Conservation (phyloP, 768 basidiomycete species). For the Tricholoma sp. region DNA sequence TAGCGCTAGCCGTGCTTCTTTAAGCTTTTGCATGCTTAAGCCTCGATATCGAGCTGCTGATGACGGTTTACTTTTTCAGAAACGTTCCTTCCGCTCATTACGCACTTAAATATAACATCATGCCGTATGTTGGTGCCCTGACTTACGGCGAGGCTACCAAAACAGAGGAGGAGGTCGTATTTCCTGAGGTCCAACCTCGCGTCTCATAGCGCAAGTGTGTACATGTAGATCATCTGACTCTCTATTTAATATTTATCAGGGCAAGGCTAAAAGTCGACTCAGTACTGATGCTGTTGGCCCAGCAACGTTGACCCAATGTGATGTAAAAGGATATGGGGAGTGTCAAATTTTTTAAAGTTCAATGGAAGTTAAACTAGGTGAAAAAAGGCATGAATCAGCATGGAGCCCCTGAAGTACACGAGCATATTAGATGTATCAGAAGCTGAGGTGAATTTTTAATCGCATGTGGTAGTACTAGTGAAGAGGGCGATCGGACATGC, state of each 20-base stretch:
- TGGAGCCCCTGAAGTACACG: not conserved
- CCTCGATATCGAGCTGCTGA: not conserved
- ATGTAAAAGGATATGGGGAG: not conserved
- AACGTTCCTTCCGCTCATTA: constrained; percentile 63
- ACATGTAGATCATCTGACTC: no score
- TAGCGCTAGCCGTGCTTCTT: not conserved
- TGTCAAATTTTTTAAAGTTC: not conserved
- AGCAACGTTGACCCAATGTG: no score
- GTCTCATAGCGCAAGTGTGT: constrained; percentile 20
- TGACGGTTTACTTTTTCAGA: constrained; percentile 31
- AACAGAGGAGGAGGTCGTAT: constrained; percentile 31
- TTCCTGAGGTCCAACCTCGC: constrained; percentile 36
- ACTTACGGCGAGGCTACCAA: constrained; percentile 69
- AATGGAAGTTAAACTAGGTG: not conserved
- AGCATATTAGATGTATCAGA: no score
- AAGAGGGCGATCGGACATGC: no score
- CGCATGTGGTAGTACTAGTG: no score
- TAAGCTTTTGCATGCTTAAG: not conserved
- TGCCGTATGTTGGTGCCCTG: constrained; percentile 84
- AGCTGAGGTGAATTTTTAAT: no score
- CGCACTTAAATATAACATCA: constrained; percentile 79
- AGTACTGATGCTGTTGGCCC: no score
- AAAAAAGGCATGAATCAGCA: not conserved
- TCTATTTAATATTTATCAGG: no score
- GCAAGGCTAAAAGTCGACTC: no score